Conservation (phyloP, 2,329 filamentous ascomycete genomes). For the Fusarium incarnatum region DNA sequence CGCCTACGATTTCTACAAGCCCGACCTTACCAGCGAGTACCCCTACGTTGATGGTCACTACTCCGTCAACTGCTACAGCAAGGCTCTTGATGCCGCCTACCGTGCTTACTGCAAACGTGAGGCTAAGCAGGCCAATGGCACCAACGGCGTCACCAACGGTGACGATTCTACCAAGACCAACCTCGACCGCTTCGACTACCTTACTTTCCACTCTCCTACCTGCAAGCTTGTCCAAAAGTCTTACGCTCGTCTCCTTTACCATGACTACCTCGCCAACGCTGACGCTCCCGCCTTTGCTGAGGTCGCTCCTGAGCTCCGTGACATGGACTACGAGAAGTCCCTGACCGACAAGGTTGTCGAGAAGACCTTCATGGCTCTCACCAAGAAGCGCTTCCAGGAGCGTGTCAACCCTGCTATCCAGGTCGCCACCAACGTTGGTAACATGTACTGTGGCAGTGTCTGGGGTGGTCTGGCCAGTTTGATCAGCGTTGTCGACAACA, state of each 20-base stretch:
- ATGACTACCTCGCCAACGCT: constrained; percentile 82
- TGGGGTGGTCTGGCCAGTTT: constrained; percentile 81
- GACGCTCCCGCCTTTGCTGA: constrained; percentile 76
- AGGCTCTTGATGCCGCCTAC: constrained; percentile 85
- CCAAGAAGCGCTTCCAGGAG: constrained; percentile 86
- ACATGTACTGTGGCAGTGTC: constrained; percentile 78
- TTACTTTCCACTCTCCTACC: constrained; percentile 85
- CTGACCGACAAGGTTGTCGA: constrained; percentile 84
- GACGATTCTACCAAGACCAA: constrained; percentile 65
- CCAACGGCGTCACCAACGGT: constrained; percentile 64
- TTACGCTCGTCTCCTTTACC: constrained; percentile 85
- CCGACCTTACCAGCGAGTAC: constrained; percentile 87
- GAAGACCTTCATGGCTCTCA: constrained; percentile 86
- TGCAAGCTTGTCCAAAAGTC: constrained; percentile 91
- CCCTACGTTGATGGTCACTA: constrained; percentile 87
- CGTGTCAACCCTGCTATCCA: constrained; percentile 79
- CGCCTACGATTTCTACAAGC: constrained; percentile 92
- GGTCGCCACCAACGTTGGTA: constrained; percentile 80
- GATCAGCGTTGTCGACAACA: constrained; percentile 71
- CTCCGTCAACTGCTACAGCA: constrained; percentile 83
- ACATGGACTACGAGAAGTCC: constrained; percentile 83
- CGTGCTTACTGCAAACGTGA: constrained; percentile 83
- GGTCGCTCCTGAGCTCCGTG: constrained; percentile 79
- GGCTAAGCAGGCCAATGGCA: constrained; percentile 67
- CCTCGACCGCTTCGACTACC: constrained; percentile 85